phyloP scores from a whole-genome alignment of 2,329 filamentous ascomycete species.

The Aspergillus sergii region DNA sequence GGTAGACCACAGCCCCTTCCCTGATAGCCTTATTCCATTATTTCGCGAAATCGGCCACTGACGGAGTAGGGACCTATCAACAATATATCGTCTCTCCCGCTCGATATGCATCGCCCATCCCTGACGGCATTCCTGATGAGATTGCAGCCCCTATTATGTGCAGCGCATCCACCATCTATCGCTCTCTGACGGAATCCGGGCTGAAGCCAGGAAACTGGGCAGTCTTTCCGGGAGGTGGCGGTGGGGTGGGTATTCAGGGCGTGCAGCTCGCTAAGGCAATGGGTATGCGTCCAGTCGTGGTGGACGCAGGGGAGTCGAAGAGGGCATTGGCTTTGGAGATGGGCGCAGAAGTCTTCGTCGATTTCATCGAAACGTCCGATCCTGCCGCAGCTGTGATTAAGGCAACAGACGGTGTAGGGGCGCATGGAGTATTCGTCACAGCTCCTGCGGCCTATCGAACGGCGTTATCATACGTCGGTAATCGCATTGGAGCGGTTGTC shows the following conservation, averaged over 20 bases:
- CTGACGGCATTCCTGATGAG: slow-evolving; percentile 57
- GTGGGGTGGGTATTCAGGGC: slow-evolving; percentile 61
- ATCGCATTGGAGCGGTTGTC: slow-evolving; percentile 52
- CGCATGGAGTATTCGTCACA: slow-evolving; percentile 49
- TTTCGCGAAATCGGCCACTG: not conserved
- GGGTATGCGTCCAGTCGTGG: slow-evolving; percentile 59
- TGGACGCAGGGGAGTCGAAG: slow-evolving; percentile 56
- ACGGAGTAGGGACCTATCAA: slow-evolving; percentile 55
- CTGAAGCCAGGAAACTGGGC: slow-evolving; percentile 58
- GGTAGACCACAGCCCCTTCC: slow-evolving; percentile 13
- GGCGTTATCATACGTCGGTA: slow-evolving; percentile 42
- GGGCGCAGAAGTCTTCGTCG: slow-evolving; percentile 60
- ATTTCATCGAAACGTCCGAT: slow-evolving; percentile 50
- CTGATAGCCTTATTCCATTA: slow-evolving; percentile 15
- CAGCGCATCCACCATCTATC: slow-evolving; percentile 60
- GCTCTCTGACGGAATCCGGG: slow-evolving; percentile 55
- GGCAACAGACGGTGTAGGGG: slow-evolving; percentile 50
- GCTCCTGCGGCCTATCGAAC: slow-evolving; percentile 45
- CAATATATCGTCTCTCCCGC: slow-evolving; percentile 62
- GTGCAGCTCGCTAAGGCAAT: slow-evolving; percentile 58
- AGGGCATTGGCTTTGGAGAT: slow-evolving; percentile 49
- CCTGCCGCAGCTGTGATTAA: slow-evolving; percentile 47
- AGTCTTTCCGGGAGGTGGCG: slow-evolving; percentile 46
- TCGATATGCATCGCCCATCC: slow-evolving; percentile 57
- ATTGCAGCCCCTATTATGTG: slow-evolving; percentile 65